Evolutionary conservation across 208 protist species (phyloP).

Genomic region (Histomonas meleagridis): DNA sequence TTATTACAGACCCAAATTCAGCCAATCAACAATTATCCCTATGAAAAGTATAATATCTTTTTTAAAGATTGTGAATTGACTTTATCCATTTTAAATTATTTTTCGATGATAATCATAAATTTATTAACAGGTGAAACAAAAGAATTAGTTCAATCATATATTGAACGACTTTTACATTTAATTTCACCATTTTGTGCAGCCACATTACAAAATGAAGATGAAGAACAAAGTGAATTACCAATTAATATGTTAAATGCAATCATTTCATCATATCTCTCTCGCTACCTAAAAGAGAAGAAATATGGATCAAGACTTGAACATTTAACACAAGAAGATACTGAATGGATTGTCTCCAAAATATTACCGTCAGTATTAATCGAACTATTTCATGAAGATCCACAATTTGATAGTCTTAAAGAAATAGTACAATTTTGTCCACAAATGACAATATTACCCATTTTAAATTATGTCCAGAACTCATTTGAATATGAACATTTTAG

Average conservation of each 20-base stretch:
- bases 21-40: neutral
- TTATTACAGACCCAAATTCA: neutral
- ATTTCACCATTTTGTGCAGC: neutral
- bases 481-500: slow-evolving; percentile 11
- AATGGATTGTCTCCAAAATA: neutral
- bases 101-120: neutral
- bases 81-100: neutral
- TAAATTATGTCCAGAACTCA: neutral
- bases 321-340: neutral
- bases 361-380: neutral
- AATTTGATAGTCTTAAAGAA: neutral
- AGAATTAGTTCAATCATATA: neutral
- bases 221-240: neutral
- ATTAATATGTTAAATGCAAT: neutral
- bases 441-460: neutral
- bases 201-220: neutral
- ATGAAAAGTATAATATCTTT: neutral
- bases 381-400: neutral
- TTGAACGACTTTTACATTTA: neutral
- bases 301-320: neutral
- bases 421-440: neutral
- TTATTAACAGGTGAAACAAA: neutral
- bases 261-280: neutral
- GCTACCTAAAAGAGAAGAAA: neutral
- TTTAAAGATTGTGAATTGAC: neutral